Evolutionary conservation across 345 rosid species (phyloP).

Genomic region (Gossypium thurberi): DNA sequence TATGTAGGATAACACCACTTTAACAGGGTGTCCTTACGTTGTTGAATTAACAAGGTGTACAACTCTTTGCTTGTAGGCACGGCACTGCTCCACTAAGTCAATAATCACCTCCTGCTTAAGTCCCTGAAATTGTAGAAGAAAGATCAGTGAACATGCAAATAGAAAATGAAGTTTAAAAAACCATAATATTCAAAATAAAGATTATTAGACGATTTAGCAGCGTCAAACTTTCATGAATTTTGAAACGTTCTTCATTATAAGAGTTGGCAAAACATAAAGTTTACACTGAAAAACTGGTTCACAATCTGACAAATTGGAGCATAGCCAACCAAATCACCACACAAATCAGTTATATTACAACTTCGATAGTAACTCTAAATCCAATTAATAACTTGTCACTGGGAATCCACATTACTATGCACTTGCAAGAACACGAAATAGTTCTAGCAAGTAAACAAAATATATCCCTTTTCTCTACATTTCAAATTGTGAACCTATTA

Average conservation of each 20-base stretch:
- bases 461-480: not conserved
- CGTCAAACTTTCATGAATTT: not conserved
- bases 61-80: slow-evolving; percentile 93
- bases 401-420: not conserved
- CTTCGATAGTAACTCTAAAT: not conserved
- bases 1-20: not conserved
- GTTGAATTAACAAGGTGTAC: slow-evolving; percentile 98
- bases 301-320: not conserved
- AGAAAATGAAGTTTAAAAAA: slow-evolving; percentile 5
- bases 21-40: slow-evolving; percentile 44
- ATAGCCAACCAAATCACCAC: not conserved
- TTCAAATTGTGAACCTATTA: not conserved
- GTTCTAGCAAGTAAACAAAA: slow-evolving; percentile 5
- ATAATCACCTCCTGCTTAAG: slow-evolving; percentile 94
- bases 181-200: not conserved
- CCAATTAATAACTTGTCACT: not conserved
- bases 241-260: not conserved
- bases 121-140: slow-evolving; percentile 45
- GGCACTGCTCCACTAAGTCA: slow-evolving; percentile 96
- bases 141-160: not conserved
- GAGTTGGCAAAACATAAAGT: slow-evolving; percentile 1
- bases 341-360: not conserved
- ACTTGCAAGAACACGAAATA: not conserved
- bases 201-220: slow-evolving; percentile 4
- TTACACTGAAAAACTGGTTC: not conserved